Evolutionary conservation across 2,329 filamentous ascomycete species (phyloP), one percentile per base, ranked within the genome.

Genomic region (Fusarium haematococcum): DNA sequence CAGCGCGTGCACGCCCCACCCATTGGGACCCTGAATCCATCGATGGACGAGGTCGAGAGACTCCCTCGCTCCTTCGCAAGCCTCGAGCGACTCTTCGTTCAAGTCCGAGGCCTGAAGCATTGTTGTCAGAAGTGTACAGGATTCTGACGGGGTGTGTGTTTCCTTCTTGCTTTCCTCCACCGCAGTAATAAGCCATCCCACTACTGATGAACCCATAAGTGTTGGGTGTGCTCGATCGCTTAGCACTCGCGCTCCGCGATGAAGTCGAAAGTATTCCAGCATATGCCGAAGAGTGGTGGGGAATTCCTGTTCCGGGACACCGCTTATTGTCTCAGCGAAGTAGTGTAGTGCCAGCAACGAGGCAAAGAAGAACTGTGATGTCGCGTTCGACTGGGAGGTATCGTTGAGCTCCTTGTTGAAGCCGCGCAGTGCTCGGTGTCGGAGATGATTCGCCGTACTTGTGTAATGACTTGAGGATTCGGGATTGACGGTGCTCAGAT

Each of bases 281-380:
- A 37, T 50, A 2, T 56, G 43, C 1, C 50, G 18, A 0, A 73
- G 56, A 13, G 60, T 65, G 3, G 18, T 20, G 2, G 48, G 6
- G 4, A 73, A 73, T 6, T 39, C 61, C 1, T 64, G 59, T 2
- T 30, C 50, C 3, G 18, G 23, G 10, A 23, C 30, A 10, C 13
- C 27, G 10, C 32, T 25, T 3, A 67, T 41, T 1, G 63, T 73
- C 8, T 73, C 69, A 27, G 64, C 52, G 16, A 73, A 70, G 8
- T 65, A 68, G 3, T 73, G 69, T 1, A 71, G 23, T 4, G 69
- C 68, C 1, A 73, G 20, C 1, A 73, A 52, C 2, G 65, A 71
- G 4, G 70, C 62, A 10, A 73, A 73, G 8, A 69, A 57, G 27
- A 73, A 69, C 11, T 71, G 69, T 2, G 70, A 52, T 0, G 63